phyloP scores from a whole-genome alignment of 108 stramenopile genomes.

The Cylindrotheca closterium region DNA sequence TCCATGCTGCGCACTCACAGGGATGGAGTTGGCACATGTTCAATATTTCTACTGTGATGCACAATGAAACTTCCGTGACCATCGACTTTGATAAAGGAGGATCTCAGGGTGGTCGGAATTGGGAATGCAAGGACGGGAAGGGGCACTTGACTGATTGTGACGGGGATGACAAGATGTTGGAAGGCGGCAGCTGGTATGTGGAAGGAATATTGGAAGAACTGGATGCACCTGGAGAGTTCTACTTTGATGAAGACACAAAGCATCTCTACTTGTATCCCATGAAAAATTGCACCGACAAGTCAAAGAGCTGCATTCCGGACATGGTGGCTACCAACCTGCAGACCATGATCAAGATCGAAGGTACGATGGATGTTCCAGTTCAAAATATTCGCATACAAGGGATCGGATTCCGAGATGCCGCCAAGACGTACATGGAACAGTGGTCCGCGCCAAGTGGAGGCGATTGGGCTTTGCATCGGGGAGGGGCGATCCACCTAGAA shows the following conservation, averaged over 20 bases:
- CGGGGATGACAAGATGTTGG: conserved; percentile 40
- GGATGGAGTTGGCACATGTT: conserved; percentile 62
- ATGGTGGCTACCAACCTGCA: conserved; percentile 5
- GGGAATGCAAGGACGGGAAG: conserved; percentile 60
- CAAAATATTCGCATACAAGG: conserved; percentile 22
- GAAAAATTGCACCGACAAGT: conserved; percentile 18
- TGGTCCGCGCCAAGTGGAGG: conserved; percentile 27
- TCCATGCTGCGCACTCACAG: conserved; percentile 56
- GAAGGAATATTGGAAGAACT: conserved; percentile 54
- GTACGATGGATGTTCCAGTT: conserved; percentile 1
- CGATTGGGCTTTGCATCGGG: conserved; percentile 38
- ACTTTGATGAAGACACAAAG: conserved; percentile 25
- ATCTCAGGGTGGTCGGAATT: conserved; percentile 54
- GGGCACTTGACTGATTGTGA: conserved; percentile 45
- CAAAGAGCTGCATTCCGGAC: conserved; percentile 7
- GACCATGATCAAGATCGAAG: conserved; percentile 16
- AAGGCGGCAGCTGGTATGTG: conserved; percentile 51
- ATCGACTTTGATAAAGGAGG: conserved; percentile 30
- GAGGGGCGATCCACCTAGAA: conserved; percentile 25
- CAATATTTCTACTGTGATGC: conserved; percentile 27
- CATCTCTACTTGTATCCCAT: conserved; percentile 42
- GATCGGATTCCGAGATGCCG: conserved; percentile 45
- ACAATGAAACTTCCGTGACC: conserved; percentile 8
- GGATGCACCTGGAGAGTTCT: conserved; percentile 61
- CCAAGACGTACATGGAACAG: conserved; percentile 36